A percentile compares a stretch with the other conserved stretches of the same genome.
These are phyloP conservation scores for Penicillium canariense DNA, from an alignment of 495 filamentous ascomycete genomes.

Conservation along the genomic window DNA sequence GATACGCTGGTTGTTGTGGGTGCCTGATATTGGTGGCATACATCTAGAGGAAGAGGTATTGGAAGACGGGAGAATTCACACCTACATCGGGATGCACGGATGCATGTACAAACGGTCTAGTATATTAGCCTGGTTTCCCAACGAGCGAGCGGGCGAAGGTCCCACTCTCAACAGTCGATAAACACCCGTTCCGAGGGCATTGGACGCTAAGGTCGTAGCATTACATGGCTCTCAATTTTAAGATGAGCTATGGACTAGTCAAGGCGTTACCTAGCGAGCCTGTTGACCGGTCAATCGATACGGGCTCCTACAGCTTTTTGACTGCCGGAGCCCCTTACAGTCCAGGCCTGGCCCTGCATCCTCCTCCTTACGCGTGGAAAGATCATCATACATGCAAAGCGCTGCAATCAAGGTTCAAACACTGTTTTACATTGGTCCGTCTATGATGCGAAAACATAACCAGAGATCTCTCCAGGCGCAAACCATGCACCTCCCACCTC, in stretches of 20 bases:
- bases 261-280: background rate
- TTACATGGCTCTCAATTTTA: background rate
- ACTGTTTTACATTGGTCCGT: slow-evolving; percentile 48
- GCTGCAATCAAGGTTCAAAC: slow-evolving; percentile 22
- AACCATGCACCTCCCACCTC: slow-evolving; percentile 28
- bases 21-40: too few species aligned
- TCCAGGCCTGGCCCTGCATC: background rate
- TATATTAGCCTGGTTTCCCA: too few species aligned
- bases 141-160: too few species aligned
- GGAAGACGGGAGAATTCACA: too few species aligned
- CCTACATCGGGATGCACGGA: too few species aligned
- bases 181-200: too few species aligned
- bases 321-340: too few species aligned
- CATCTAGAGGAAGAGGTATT: too few species aligned
- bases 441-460: slow-evolving; percentile 44
- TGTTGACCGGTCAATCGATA: background rate
- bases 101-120: too few species aligned
- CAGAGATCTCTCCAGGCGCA: slow-evolving; percentile 32
- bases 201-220: background rate
- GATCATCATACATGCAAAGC: slow-evolving; percentile 2
- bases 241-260: background rate
- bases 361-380: too few species aligned
- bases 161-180: too few species aligned
- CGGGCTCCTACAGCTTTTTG: background rate
- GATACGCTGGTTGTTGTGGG: too few species aligned